Percentiles rank a stretch among this genome's conserved stretches.
phyloP scores from a whole-genome alignment of 371 early-diverging fungal genomes.

The Smittium culicis region DNA sequence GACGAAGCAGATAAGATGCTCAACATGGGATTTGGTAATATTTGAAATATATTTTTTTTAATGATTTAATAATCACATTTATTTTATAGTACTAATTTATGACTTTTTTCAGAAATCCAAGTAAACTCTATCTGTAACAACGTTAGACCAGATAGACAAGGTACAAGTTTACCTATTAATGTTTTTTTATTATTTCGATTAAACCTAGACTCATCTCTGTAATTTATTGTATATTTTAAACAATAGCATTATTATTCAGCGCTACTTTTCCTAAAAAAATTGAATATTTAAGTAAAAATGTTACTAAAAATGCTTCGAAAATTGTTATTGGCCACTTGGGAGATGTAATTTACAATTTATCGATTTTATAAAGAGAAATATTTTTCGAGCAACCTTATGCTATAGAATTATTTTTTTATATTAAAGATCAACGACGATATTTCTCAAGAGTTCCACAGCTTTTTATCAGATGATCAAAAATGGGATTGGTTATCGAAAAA shows the following conservation, averaged over 20 bases:
- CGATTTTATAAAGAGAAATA: not conserved
- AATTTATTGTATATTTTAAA: not conserved
- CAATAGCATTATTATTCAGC: slow-evolving; percentile 11
- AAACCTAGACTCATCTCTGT: not conserved
- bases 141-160: slow-evolving; percentile 13
- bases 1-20: slow-evolving; percentile 97
- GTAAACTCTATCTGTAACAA: slow-evolving; percentile 12
- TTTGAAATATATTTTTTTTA: not conserved
- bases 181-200: not conserved
- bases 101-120: slow-evolving; percentile 3
- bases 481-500: slow-evolving; percentile 8
- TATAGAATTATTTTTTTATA: not conserved
- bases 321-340: slow-evolving; percentile 5
- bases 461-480: slow-evolving; percentile 42
- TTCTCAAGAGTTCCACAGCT: slow-evolving; percentile 65
- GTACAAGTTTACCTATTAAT: slow-evolving; percentile 3
- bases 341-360: slow-evolving; percentile 6
- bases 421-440: slow-evolving; percentile 9
- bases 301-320: not conserved
- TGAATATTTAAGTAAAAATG: slow-evolving; percentile 4
- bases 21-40: slow-evolving; percentile 78
- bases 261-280: slow-evolving; percentile 13
- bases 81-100: not conserved
- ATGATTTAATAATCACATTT: not conserved
- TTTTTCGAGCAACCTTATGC: not conserved